Evolutionary conservation across 371 early-diverging fungal genomes (phyloP).

Genomic region (Entomophthora muscae): DNA sequence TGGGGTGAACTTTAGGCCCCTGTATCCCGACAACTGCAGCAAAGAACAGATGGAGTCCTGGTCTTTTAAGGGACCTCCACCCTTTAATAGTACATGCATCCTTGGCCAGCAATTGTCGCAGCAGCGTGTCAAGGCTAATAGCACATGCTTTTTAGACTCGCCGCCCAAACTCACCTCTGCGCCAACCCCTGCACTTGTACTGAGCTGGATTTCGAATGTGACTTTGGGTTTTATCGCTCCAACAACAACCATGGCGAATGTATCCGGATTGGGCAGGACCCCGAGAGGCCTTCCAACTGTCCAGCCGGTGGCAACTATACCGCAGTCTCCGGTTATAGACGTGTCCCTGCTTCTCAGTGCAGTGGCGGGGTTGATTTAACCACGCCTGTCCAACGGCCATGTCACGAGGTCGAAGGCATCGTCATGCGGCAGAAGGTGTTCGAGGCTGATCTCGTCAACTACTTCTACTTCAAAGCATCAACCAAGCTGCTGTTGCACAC

Average conservation of each 20-base stretch:
- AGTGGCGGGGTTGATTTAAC: slow-evolving; percentile 39
- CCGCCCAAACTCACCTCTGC: background rate
- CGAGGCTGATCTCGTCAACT: slow-evolving; percentile 27
- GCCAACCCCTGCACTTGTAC: slow-evolving; percentile 43
- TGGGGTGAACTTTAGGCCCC: background rate
- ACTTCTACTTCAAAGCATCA: slow-evolving; percentile 42
- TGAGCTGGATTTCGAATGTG: slow-evolving; percentile 58
- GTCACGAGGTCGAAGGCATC: slow-evolving; percentile 16
- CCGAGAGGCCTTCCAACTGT: slow-evolving; percentile 42
- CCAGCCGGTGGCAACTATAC: slow-evolving; percentile 25
- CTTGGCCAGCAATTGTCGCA: slow-evolving; percentile 37
- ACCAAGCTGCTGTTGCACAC: slow-evolving; percentile 36
- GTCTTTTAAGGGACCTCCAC: slow-evolving; percentile 3
- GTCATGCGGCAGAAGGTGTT: slow-evolving; percentile 18
- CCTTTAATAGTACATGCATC: slow-evolving; percentile 20
- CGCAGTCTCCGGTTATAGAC: slow-evolving; percentile 54
- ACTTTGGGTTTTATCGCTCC: slow-evolving; percentile 56
- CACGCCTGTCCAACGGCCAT: slow-evolving; percentile 31
- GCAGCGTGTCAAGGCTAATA: slow-evolving; percentile 63
- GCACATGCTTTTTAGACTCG: slow-evolving; percentile 26
- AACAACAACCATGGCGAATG: slow-evolving; percentile 31
- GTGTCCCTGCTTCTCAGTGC: slow-evolving; percentile 35
- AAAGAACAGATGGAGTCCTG: background rate
- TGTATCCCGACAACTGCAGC: background rate
- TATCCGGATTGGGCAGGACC: slow-evolving; percentile 38